Base-by-base conservation (phyloP, 2,329 filamentous ascomycete genomes). In the Zasmidium citrigriseum region DNA sequence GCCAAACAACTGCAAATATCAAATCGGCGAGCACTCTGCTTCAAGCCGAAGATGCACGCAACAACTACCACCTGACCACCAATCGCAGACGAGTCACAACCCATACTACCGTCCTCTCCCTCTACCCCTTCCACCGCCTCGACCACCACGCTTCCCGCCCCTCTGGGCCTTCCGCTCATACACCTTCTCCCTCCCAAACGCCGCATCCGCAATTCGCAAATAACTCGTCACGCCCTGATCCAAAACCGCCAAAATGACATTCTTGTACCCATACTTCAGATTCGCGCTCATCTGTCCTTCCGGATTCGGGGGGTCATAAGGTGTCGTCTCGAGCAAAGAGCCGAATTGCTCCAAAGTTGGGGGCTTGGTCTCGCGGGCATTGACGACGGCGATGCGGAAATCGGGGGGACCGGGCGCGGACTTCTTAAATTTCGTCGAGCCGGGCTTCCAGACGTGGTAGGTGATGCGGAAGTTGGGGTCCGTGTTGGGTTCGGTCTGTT, bases 181-280 rank as follows among this genome's bases (percentile, higher is more conserved):
- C 38, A 96, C 69, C 72, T 77, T 85, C 74, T 96, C 91, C 62
- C 70, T 67, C 1, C 72, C 88, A 75, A 97, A 97, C 0, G 87
- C 88, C 11, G 86, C 87, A 77, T 98, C 92, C 1, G 84, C 86
- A 58, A 97, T 82, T 22, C 90, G 81, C 68, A 97, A 80, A 72
- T 93, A 98, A 73, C 93, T 98, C 47, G 93, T 89, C 21, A 98
- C 82, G 0, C 95, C 95, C 62, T 91, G 85, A 72, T 98, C 95
- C 29, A 97, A 92, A 1, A 98, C 84, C 0, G 93, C 95, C 22
- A 99, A 73, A 29, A 97, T 80, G 27, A 95, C 89, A 73, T 91
- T 95, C 64, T 91, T 84, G 72, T 89, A 87, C 1, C 92, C 95
- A 68, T 96, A 87, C 75, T 92, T 93, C 63, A 98, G 77, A 59